Evolutionary conservation across 805 yeast genomes (phyloP), one percentile per base, ranked within the genome.

Genomic region (Spathaspora boniae): DNA sequence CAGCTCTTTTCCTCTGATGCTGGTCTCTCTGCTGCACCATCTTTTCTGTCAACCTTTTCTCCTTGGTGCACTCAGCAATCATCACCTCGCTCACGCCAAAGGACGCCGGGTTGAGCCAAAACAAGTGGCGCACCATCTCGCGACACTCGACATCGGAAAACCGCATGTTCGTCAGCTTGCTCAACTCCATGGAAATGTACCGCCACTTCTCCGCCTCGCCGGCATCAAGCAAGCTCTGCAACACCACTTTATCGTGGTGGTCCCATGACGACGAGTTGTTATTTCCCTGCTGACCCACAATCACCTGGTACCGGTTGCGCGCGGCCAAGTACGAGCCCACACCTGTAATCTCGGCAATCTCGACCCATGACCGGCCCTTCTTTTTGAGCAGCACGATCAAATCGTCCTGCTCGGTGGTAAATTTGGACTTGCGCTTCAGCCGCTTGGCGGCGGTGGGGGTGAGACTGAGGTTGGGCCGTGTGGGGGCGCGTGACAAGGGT

Each of bases 221-320:
- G 28, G 74, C 79, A 49, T 83, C 89, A 6, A 82, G 56, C n/a
- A 78, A 45, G 12, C 52, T 52, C 46, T 72, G 78, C 26, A 83
- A 58, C 15, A 65, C 64, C 19, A 56, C 40, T 6, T 75, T 69
- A 54, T 82, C 87, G 11, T 73, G 76, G 1, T 62, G 47, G 7
- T 73, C 76, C 82, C 87, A 82, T 20, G 75, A 72, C 16, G 77
- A 72, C 1, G 78, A 70, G 9, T 83, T 84, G 22, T 84, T 82
- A 42, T 64, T 64, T 3, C 91, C 91, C 48, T 83, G 91, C 52
- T 83, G 91, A 4, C 93, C 93, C 44, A 84, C 82, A 31, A 83
- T 68, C 4, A 83, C 91, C 56, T 83, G 91, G 48, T 84, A 84
- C 40, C 91, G 60, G 51, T 83, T 83, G 38, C 91, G 60, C 0